Conservation (phyloP, 1,139 yeast species). For the Casaregolazyma lundiana region DNA sequence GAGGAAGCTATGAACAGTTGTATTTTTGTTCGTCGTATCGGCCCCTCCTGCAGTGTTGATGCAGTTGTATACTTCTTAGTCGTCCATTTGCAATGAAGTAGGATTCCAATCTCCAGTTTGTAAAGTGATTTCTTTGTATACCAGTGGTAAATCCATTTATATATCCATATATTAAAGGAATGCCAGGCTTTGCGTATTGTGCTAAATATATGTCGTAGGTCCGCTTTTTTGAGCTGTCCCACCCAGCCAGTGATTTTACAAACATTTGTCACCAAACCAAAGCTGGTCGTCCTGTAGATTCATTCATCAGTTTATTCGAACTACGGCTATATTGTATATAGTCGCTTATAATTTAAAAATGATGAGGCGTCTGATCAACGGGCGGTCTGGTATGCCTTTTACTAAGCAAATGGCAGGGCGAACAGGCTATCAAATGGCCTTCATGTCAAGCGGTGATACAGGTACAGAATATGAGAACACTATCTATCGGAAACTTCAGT, state of each 20-base stretch:
- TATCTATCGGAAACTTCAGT: slow-evolving; percentile 52
- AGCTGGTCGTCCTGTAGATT: background rate
- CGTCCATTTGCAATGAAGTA: too few species aligned
- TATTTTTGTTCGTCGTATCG: too few species aligned
- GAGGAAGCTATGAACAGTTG: background rate
- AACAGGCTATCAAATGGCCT: background rate
- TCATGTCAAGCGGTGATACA: background rate
- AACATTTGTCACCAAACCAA: background rate
- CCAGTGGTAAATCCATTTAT: too few species aligned
- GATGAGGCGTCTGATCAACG: background rate
- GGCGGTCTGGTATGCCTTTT: background rate
- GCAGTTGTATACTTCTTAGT: too few species aligned
- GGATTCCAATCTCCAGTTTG: too few species aligned
- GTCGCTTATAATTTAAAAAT: too few species aligned
- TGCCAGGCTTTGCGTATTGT: too few species aligned
- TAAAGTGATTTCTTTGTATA: too few species aligned
- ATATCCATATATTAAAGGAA: too few species aligned
- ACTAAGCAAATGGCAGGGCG: background rate
- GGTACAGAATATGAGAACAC: slow-evolving; percentile 50
- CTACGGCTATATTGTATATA: too few species aligned
- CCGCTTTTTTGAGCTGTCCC: background rate
- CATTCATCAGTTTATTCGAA: background rate
- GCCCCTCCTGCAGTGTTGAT: too few species aligned
- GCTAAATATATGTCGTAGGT: background rate
- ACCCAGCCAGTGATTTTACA: background rate